These are phyloP conservation scores for Gracilaria caudata DNA, from an alignment of 23 red algal genomes.

Conservation along the genomic window DNA sequence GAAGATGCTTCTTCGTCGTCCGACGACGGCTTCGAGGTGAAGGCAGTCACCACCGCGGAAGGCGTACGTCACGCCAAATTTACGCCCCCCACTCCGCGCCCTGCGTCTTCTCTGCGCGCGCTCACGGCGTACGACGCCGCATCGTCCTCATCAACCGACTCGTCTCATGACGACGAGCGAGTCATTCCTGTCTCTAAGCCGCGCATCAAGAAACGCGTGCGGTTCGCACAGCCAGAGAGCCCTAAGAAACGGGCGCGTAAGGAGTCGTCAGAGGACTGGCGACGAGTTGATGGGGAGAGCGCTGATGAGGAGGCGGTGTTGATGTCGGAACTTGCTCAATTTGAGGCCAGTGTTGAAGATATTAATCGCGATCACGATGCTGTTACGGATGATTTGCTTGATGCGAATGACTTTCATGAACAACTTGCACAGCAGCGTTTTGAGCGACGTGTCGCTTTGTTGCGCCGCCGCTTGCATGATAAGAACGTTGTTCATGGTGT, in stretches of 20 bases:
- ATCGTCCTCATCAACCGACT: neutral
- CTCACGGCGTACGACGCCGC: neutral
- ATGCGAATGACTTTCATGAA: constrained; percentile 20
- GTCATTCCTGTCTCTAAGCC: neutral
- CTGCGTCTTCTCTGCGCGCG: neutral
- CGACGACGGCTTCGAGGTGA: constrained; percentile 24
- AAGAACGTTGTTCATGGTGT: neutral
- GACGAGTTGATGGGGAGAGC: neutral
- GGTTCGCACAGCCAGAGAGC: neutral
- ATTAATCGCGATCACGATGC: constrained; percentile 11
- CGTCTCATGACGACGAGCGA: too few relatives aligned
- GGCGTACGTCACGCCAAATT: neutral
- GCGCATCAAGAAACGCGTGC: constrained; percentile 5
- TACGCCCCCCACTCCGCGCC: neutral
- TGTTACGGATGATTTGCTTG: constrained; percentile 4
- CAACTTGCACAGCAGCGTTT: neutral
- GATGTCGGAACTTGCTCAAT: constrained; percentile 10
- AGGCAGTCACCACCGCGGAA: constrained; percentile 31
- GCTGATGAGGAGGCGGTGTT: neutral
- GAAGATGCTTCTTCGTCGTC: neutral
- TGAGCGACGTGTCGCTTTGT: neutral
- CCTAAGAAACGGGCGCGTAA: constrained; percentile 27
- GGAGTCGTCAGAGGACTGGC: too few relatives aligned
- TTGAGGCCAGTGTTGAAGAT: constrained; percentile 24
- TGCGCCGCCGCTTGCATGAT: constrained; percentile 4